Percentiles rank a stretch among this genome's conserved stretches.
Conservation (phyloP, 2,329 filamentous ascomycete species). For the Celoporthe dispersa region DNA sequence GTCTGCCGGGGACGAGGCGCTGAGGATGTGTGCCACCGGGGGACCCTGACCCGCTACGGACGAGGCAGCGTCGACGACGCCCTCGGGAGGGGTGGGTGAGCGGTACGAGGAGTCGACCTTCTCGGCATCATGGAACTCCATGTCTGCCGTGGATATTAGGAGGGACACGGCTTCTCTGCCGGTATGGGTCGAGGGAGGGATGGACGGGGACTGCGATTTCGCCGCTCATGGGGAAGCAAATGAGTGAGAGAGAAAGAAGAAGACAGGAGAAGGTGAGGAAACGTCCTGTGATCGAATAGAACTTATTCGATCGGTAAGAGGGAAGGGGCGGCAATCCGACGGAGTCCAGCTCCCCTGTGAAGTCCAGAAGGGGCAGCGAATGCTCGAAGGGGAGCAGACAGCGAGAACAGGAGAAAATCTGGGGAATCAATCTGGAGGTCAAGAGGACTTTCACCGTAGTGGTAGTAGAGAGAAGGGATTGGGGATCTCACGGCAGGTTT, state of each 20-base stretch:
- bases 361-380: conserved; percentile 13
- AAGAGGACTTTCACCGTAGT: conserved; percentile 20
- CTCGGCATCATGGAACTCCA: conserved; percentile 20
- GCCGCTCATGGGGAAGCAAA: conserved; percentile 15
- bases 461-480: conserved; percentile 14
- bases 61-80: conserved; percentile 17
- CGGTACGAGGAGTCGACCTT: neutral
- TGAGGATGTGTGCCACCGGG: conserved; percentile 5
- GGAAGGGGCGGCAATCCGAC: neutral
- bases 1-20: conserved; percentile 4
- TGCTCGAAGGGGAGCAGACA: neutral
- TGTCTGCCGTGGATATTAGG: neutral
- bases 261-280: neutral
- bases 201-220: neutral
- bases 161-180: conserved; percentile 13
- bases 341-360: conserved; percentile 15
- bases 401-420: conserved; percentile 5
- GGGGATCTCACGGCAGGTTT: conserved; percentile 13
- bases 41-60: conserved; percentile 25
- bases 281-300: conserved; percentile 6
- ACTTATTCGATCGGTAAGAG: conserved; percentile 14
- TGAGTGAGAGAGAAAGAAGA: too few species aligned
- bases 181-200: conserved; percentile 7
- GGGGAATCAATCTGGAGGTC: conserved; percentile 11
- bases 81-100: conserved; percentile 12